These are phyloP conservation scores for Paecilomyces variotii DNA, from an alignment of 2,329 filamentous ascomycete species.

Conservation along the genomic window DNA sequence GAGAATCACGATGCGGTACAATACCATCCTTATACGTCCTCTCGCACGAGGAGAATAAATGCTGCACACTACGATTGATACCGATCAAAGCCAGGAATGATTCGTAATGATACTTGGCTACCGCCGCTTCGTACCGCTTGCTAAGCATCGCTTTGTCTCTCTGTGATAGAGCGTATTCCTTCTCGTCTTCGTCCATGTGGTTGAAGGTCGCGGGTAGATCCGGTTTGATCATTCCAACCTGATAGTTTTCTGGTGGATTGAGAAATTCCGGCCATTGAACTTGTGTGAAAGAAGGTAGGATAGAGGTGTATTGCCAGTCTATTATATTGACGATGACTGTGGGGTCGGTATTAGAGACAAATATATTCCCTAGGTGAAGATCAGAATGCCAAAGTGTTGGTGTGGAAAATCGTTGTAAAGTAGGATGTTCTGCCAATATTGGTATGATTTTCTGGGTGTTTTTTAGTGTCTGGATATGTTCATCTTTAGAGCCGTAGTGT, in stretches of 20 bases:
- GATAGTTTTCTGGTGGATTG: conserved; percentile 10
- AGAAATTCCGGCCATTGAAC: conserved; percentile 13
- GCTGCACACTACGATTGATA: conserved; percentile 2
- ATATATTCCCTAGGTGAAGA: conserved; percentile 16
- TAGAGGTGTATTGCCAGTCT: conserved; percentile 14
- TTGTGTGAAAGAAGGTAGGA: conserved; percentile 13
- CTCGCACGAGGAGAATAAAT: conserved; percentile 6
- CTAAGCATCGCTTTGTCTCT: conserved; percentile 10
- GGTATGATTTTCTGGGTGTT: conserved; percentile 3
- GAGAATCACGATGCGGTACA: conserved; percentile 9
- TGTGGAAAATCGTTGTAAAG: conserved; percentile 1
- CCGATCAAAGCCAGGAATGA: conserved; percentile 9
- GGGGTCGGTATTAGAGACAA: conserved; percentile 11
- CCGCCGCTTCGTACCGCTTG: conserved; percentile 15
- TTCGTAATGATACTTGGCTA: conserved; percentile 8
- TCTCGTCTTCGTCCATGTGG: conserved; percentile 11
- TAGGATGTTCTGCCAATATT: conserved; percentile 1
- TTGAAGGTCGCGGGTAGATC: conserved; percentile 12
- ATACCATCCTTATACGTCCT: conserved; percentile 7
- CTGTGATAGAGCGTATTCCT: conserved; percentile 10
- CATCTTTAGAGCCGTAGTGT: conserved; percentile 7
- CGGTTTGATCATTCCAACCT: conserved; percentile 11
- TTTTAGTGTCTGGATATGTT: conserved; percentile 6
- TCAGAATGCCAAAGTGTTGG: conserved; percentile 14
- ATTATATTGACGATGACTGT: conserved; percentile 11